Percentiles rank a stretch among this genome's conserved stretches.
Evolutionary conservation across 2,329 filamentous ascomycete genomes (phyloP).

Genomic region (Monilinia polystroma): DNA sequence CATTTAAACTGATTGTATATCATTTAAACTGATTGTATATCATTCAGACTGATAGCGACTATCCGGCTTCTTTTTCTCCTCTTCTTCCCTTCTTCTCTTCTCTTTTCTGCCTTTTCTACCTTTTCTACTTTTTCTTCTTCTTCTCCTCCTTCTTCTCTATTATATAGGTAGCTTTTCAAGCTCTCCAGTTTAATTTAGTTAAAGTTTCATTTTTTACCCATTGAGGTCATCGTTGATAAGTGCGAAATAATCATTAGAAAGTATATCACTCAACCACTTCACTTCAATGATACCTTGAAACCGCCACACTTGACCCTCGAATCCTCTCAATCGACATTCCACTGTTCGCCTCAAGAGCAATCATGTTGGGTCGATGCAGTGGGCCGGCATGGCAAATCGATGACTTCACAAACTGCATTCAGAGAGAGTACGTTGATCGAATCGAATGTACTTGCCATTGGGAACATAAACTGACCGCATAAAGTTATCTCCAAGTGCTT

Average conservation of each 20-base stretch:
- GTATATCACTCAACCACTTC: neutral
- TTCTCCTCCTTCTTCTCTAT: neutral
- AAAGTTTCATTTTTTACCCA: neutral
- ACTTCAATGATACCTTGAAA: conserved; percentile 16
- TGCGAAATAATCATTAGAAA: conserved; percentile 3
- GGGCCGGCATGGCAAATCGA: conserved; percentile 56
- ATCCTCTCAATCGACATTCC: neutral
- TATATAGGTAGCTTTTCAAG: neutral
- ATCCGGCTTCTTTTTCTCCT: too few relatives aligned
- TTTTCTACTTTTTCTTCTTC: neutral
- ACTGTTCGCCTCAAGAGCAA: neutral
- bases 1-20: too few relatives aligned
- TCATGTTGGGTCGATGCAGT: conserved; percentile 37
- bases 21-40: too few relatives aligned
- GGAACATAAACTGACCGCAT: neutral
- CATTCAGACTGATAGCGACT: too few relatives aligned
- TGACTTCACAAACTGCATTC: conserved; percentile 64
- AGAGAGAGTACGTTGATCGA: conserved; percentile 61
- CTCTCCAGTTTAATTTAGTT: neutral
- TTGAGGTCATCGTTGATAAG: neutral
- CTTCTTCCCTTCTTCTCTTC: neutral
- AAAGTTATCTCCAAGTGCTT: conserved; percentile 75
- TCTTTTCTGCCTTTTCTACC: too few relatives aligned
- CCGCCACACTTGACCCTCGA: neutral
- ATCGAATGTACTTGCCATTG: neutral